Evolutionary conservation across 2,329 filamentous ascomycete species (phyloP), one percentile per base, ranked within the genome.

Genomic region (Rhynchosporium secalis): DNA sequence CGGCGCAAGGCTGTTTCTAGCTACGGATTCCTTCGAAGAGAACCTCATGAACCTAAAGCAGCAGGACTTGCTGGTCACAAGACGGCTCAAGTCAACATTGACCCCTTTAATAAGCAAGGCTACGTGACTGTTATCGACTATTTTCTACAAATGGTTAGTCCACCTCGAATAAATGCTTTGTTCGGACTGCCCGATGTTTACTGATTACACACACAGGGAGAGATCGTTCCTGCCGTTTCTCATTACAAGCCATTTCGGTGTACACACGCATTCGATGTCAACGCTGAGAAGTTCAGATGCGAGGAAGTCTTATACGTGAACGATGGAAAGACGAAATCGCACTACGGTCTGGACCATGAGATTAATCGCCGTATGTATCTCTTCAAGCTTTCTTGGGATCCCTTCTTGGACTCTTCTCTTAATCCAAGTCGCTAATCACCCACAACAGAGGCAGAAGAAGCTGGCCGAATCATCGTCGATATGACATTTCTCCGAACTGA

Each of bases 251-350:
- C 4, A 56, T 64, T 8, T 36, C n/a, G 29, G 57, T 40, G 10
- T 51, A 49, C 28, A 5, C 66, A 68, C 31, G 52, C 59, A 6
- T 69, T 66, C 26, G 45, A 36, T 28, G 28, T 62, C 1, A 51
- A 66, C 12, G 31, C 40, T n/a, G 26, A 56, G 15, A 20, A 10
- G n/a, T 58, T 69, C 1, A 31, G 60, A 6, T 69, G 66, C 33
- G 65, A 69, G 38, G 68, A 69, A 48, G 10, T 67, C 12, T 48
- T 69, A 4, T 68, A 62, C 45, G 68, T 68, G 20, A 59, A 60
- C 5, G 68, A 68, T 20, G 29, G 40, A 3, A 52, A 47, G 1
- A 66, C 63, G 1, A 58, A 64, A 33, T 62, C 63, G 8, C 55
- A 65, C 48, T 67, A 54, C 28, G 46, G 46, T 26, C 13, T 54